Evolutionary conservation across 208 protist genomes (phyloP).

Genomic region (Phytomonas francai): DNA sequence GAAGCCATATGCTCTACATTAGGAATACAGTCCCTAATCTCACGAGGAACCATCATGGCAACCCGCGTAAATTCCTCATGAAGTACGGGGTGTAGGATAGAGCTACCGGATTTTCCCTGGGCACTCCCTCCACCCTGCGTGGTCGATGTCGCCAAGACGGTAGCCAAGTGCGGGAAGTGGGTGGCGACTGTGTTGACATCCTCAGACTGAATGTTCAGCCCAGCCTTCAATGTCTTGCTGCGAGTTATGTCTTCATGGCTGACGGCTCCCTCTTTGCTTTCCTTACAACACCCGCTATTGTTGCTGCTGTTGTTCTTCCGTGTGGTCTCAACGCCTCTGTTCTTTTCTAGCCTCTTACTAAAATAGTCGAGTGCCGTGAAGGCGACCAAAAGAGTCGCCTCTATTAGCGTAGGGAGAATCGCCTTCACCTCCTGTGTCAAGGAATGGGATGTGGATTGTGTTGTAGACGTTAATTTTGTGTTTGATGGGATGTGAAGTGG

Average conservation of each 20-base stretch:
- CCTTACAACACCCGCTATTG: background rate
- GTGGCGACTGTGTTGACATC: background rate
- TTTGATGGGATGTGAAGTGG: background rate
- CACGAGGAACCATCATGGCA: background rate
- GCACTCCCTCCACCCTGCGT: background rate
- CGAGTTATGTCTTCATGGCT: background rate
- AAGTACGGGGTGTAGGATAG: background rate
- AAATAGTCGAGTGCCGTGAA: conserved; percentile 16
- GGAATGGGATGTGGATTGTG: background rate
- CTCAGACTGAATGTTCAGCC: background rate
- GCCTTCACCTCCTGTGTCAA: conserved; percentile 14
- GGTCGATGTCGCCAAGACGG: background rate
- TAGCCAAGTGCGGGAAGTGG: background rate
- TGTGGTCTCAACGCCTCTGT: background rate
- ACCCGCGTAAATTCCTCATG: background rate
- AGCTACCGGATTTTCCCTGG: background rate
- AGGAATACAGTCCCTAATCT: background rate
- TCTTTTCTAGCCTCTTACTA: background rate
- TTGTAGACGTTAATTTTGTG: background rate
- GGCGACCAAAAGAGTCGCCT: conserved; percentile 16
- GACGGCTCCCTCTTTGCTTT: background rate
- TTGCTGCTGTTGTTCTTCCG: conserved; percentile 1
- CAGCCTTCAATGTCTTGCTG: background rate
- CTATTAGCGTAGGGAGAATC: conserved; percentile 26
- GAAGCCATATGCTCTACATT: background rate